Conservation (phyloP, 768 basidiomycete species). For the Crucibulum laeve region DNA sequence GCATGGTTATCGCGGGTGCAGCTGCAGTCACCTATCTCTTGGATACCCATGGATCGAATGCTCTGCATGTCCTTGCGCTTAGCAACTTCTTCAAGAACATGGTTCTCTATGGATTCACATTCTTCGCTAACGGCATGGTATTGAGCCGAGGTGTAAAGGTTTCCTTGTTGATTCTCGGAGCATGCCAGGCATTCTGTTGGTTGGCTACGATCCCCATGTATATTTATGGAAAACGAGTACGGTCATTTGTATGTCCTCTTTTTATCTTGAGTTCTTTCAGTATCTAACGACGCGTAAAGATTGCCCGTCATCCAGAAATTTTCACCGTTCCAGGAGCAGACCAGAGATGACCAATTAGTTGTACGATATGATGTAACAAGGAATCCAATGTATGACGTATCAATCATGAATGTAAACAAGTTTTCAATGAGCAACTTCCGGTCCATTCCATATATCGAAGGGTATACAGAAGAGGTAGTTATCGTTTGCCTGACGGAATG, state of each 20-base stretch:
- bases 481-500: slow-evolving; percentile 36
- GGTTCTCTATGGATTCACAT: slow-evolving; percentile 39
- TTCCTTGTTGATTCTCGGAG: slow-evolving; percentile 34
- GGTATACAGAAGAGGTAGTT: slow-evolving; percentile 45
- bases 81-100: slow-evolving; percentile 41
- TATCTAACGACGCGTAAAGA: slow-evolving; percentile 7
- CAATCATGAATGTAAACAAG: slow-evolving; percentile 1
- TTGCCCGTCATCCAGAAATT: slow-evolving; percentile 18
- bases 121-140: slow-evolving; percentile 40
- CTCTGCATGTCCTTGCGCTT: slow-evolving; percentile 35
- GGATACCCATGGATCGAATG: slow-evolving; percentile 36
- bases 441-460: slow-evolving; percentile 43
- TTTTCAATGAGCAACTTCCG: slow-evolving; percentile 9
- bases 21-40: slow-evolving; percentile 41
- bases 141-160: slow-evolving; percentile 29
- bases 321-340: slow-evolving; percentile 14
- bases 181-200: slow-evolving; percentile 36
- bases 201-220: slow-evolving; percentile 39
- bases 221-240: slow-evolving; percentile 35
- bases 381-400: neutral
- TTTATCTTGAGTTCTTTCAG: neutral
- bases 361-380: neutral
- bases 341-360: slow-evolving; percentile 1
- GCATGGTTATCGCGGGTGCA: slow-evolving; percentile 36
- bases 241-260: slow-evolving; percentile 33